Base-by-base conservation (phyloP, 2,329 filamentous ascomycete species). In the Apiospora phragmitis region DNA sequence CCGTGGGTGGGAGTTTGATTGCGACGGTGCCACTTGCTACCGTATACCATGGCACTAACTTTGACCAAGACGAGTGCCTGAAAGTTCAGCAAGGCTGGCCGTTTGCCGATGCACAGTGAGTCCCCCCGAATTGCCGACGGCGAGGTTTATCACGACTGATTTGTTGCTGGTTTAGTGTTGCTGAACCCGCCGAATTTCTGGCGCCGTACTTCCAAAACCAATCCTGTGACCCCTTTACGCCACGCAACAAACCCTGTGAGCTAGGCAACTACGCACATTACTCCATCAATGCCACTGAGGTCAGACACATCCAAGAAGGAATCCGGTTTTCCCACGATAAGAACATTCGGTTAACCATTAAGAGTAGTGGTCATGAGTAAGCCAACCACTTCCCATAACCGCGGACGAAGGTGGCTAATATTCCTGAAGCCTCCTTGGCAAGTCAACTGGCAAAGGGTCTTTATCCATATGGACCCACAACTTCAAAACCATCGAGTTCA, bases 371-470 rank as follows among this genome's bases (percentile, higher is more conserved):
- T 0, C 85, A 88, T 71, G 65, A 73, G 72, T 76, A 84, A 35
- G 62, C 24, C 1, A 12, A n/a, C n/a, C n/a, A n/a, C n/a, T n/a
- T n/a, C n/a, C n/a, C n/a, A n/a, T n/a, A n/a, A n/a, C n/a, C n/a
- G n/a, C n/a, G n/a, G n/a, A n/a, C n/a, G n/a, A n/a, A n/a, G n/a
- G n/a, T n/a, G n/a, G n/a, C n/a, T n/a, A n/a, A n/a, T n/a, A n/a
- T n/a, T n/a, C n/a, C n/a, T n/a, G n/a, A n/a, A n/a, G n/a, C n/a
- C n/a, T n/a, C n/a, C 76, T 83, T 18, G 88, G 86, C 45, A 85
- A 84, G 69, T 87, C 84, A 0, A 86, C 86, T 0, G 88, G 87
- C 21, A 80, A 83, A 0, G 86, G 87, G 12, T 81, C 83, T 1
- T 72, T 88, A 2, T 79, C 79, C 0, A 71, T 88, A 16, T 87